phyloP scores from a whole-genome alignment of 352 stramenopile species.

The Phytophthora constricta region DNA sequence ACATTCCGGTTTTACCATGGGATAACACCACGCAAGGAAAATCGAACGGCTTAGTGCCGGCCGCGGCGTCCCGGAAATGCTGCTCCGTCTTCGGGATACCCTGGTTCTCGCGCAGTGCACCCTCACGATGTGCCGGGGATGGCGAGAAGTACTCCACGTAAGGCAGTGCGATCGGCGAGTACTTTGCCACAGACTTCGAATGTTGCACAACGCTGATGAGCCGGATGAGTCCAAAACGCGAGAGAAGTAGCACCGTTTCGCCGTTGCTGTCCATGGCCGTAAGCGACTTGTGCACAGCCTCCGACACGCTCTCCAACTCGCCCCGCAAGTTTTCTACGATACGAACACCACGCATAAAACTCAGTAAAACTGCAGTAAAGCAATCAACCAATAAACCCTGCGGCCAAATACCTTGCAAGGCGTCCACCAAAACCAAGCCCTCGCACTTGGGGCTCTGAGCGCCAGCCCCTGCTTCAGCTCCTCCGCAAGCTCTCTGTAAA shows the following conservation, averaged over 20 bases:
- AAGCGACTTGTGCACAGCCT: conserved; percentile 58
- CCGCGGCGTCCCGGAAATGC: conserved; percentile 47
- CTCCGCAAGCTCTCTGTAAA: conserved; percentile 48
- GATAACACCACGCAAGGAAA: conserved; percentile 80
- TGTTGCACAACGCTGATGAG: conserved; percentile 73
- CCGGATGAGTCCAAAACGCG: conserved; percentile 68
- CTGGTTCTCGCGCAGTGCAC: conserved; percentile 61
- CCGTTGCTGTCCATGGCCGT: conserved; percentile 68
- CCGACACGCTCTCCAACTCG: conserved; percentile 72
- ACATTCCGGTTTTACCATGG: conserved; percentile 70
- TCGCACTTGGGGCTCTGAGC: conserved; percentile 42
- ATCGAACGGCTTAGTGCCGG: conserved; percentile 30
- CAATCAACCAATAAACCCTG: background rate
- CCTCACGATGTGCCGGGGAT: conserved; percentile 67
- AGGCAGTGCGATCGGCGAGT: conserved; percentile 52
- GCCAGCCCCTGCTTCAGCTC: conserved; percentile 37
- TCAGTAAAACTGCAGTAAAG: too few species aligned
- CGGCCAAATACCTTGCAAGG: conserved; percentile 50
- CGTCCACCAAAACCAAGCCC: conserved; percentile 77
- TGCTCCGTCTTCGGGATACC: conserved; percentile 69
- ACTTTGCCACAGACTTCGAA: conserved; percentile 63
- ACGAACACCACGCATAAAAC: conserved; percentile 10
- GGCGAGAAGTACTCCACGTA: conserved; percentile 73
- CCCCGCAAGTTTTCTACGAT: conserved; percentile 59
- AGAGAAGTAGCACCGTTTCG: conserved; percentile 57